phyloP scores from a whole-genome alignment of 345 rosid genomes.

The Toxicodendron radicans region DNA sequence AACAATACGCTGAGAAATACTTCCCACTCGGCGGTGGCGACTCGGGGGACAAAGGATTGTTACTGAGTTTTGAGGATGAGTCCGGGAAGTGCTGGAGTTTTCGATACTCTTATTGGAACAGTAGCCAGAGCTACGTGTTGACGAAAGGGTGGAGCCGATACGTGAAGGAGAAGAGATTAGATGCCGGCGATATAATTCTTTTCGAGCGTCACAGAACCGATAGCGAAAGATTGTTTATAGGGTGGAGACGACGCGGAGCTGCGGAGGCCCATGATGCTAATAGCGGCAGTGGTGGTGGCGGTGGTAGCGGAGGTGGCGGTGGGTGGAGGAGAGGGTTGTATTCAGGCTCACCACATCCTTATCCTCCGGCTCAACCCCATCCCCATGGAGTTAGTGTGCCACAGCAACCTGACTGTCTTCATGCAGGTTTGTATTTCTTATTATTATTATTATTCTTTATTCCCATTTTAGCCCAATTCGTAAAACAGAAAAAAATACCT shows the following conservation, averaged over 20 bases:
- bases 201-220: conserved; percentile 62
- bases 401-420: conserved; percentile 58
- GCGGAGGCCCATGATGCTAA: not conserved
- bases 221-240: conserved; percentile 59
- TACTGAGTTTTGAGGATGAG: conserved; percentile 84
- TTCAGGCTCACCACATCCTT: conserved; percentile 29
- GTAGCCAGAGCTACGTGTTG: conserved; percentile 86
- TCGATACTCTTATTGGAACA: conserved; percentile 86
- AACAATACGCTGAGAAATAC: conserved; percentile 86
- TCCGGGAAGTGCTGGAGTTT: conserved; percentile 85
- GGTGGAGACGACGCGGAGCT: conserved; percentile 57
- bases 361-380: conserved; percentile 32
- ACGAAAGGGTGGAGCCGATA: conserved; percentile 94
- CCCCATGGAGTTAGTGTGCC: conserved; percentile 33
- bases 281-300: not conserved
- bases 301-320: not conserved
- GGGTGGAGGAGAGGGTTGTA: conserved; percentile 32
- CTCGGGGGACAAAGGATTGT: conserved; percentile 48
- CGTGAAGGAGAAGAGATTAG: conserved; percentile 82
- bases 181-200: conserved; percentile 72
- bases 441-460: conserved; percentile 5
- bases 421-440: conserved; percentile 49
- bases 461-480: not conserved
- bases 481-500: too few species aligned
- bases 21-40: conserved; percentile 60